Evolutionary conservation across 768 basidiomycete species (phyloP).

Genomic region (Thelephora ganbajun): DNA sequence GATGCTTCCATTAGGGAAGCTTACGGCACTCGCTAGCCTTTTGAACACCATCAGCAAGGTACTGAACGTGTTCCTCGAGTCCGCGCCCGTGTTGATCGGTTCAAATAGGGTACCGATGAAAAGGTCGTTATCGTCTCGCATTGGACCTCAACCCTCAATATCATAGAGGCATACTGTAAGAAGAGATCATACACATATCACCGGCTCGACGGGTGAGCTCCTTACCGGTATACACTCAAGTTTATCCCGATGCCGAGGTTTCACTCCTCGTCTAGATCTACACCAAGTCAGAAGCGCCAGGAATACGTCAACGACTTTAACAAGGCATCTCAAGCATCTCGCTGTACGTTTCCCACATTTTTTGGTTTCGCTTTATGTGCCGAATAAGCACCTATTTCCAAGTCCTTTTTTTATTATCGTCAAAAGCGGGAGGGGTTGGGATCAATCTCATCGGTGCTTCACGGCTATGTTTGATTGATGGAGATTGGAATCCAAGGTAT

Average conservation of each 20-base stretch:
- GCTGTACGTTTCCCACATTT: constrained; percentile 37
- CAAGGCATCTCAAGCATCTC: constrained; percentile 48
- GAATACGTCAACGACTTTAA: constrained; percentile 87
- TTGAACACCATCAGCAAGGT: constrained; percentile 50
- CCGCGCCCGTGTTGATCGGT: constrained; percentile 1
- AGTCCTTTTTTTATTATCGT: constrained; percentile 88
- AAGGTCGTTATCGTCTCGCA: constrained; percentile 97
- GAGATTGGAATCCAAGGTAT: constrained; percentile 89
- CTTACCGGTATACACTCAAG: not conserved
- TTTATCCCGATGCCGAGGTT: not conserved
- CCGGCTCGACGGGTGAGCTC: constrained; percentile 71
- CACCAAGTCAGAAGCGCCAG: constrained; percentile 63
- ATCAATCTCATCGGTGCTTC: constrained; percentile 90
- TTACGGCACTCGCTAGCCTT: constrained; percentile 50
- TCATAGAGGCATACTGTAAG: constrained; percentile 79
- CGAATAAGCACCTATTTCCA: not conserved
- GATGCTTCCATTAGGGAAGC: constrained; percentile 44
- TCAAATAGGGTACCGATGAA: constrained; percentile 58
- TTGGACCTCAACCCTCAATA: constrained; percentile 87
- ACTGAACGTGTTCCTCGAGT: not conserved
- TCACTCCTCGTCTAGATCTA: constrained; percentile 36
- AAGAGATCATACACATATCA: constrained; percentile 62
- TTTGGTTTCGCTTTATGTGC: not conserved
- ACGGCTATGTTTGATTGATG: constrained; percentile 73
- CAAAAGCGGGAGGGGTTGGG: constrained; percentile 92